Base-by-base conservation (phyloP, 108 stramenopile genomes). In the Nitzschia palea region DNA sequence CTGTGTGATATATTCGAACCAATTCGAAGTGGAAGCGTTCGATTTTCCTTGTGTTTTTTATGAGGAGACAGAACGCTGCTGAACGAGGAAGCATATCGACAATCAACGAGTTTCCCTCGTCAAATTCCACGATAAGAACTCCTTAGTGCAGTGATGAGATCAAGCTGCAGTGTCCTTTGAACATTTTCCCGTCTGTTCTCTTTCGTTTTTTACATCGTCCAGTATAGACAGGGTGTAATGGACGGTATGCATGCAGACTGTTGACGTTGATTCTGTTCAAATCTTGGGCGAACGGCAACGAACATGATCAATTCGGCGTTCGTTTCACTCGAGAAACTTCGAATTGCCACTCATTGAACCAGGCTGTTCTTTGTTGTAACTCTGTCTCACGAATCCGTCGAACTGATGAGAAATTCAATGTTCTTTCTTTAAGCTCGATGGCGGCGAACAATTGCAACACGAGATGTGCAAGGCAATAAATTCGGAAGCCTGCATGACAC, bases 381-480 rank as follows among this genome's bases (percentile, higher is more conserved):
- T 40, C 12, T 40, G 37, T 40, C 10, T 40, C 12, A 6, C 37
- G 37, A 6, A 40, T 12, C 37, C 37, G 37, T 6, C 37, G 12
- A 12, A 40, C 37, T 6, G 37, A 40, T 12, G 37, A 10, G 37
- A 10, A 10, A 40, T 40, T 40, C 6, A 6, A 40, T 40, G 10
- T 40, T 40, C 12, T 12, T 40, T n/a, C n/a, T n/a, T n/a, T n/a
- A n/a, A n/a, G n/a, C n/a, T n/a, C n/a, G n/a, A n/a, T n/a, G n/a
- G n/a, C n/a, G n/a, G n/a, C n/a, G n/a, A n/a, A n/a, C n/a, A n/a
- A n/a, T n/a, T n/a, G n/a, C n/a, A n/a, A n/a, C n/a, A n/a, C n/a
- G n/a, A n/a, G n/a, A n/a, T n/a, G n/a, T n/a, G n/a, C n/a, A 20
- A 20, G 47, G 47, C 47, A 20, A 48, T 48, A 48, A 48, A 48